Base-by-base conservation (phyloP, 2,329 filamentous ascomycete genomes). In the Cordyceps fumosorosea region DNA sequence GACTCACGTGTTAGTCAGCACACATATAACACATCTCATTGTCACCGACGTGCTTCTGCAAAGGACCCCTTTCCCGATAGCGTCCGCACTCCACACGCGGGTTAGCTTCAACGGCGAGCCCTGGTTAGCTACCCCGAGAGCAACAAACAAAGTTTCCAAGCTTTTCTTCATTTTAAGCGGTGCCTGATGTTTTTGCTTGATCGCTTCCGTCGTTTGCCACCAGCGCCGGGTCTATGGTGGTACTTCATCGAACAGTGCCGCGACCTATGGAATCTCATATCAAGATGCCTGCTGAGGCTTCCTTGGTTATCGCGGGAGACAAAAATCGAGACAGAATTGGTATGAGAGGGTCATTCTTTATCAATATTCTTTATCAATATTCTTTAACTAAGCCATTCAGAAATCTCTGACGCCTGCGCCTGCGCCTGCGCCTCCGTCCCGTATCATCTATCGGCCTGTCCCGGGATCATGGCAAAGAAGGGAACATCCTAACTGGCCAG, bases 381-480 rank as follows among this genome's bases (percentile, higher is more conserved):
- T 29, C 29, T 6, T 7, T 7, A 29, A 42, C 12, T 4, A 42
- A 37, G 34, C 5, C 8, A 12, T 16, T 4, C 40, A 16, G 40
- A 10, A 16, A 14, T 7, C 12, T 12, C 29, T n/a, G 29, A 20
- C 52, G 20, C 52, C 52, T 8, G 18, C 11, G 14, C 29, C 29
- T 29, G 29, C 26, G 26, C 26, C 6, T 3, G 12, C 32, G 12
- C 52, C 20, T 4, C 52, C 52, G 5, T 7, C 7, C 6, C 52
- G 5, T 10, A 53, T 66, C 26, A 62, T 51, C 16, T 67, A 67
- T 20, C 51, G 47, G n/a, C 63, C 66, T 18, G 45, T 68, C 20
- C 64, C 65, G 24, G 67, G 64, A 26, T 56, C 58, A 32, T 68
- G 67, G 67, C 62, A 62, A 56, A 64, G 67, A 34, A 59, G 62